Percentiles rank a stretch among this genome's conserved stretches.
phyloP scores from a whole-genome alignment of 1,284 basidiomycete genomes.

The Bondarzewia mesenterica region DNA sequence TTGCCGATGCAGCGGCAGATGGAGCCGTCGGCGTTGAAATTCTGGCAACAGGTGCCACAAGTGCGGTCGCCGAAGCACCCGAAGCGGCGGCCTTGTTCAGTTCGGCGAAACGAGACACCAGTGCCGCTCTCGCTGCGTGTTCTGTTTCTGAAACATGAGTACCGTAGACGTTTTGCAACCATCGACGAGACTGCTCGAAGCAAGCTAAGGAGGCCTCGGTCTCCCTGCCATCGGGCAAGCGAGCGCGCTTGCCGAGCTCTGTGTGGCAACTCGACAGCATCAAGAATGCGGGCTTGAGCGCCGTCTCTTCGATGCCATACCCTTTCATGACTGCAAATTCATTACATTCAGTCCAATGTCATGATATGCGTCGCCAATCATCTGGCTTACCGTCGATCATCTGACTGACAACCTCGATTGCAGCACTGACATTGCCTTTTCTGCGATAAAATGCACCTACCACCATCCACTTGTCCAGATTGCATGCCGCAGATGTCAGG shows the following conservation, averaged over 20 bases:
- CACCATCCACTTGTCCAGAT: conserved; percentile 44
- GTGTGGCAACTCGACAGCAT: conserved; percentile 46
- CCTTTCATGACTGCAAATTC: conserved; percentile 30
- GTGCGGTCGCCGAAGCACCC: background rate
- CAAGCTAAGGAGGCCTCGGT: conserved; percentile 24
- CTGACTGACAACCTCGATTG: conserved; percentile 33
- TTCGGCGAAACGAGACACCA: background rate
- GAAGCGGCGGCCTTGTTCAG: background rate
- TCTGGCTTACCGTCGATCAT: conserved; percentile 45
- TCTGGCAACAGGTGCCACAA: background rate
- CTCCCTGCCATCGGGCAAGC: conserved; percentile 11
- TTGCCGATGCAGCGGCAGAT: conserved; percentile 8
- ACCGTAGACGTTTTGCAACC: conserved; percentile 47
- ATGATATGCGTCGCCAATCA: conserved; percentile 1
- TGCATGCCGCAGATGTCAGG: conserved; percentile 27
- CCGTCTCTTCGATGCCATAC: conserved; percentile 26
- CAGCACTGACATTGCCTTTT: conserved; percentile 33
- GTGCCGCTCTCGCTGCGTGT: background rate
- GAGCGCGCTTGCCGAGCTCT: conserved; percentile 29
- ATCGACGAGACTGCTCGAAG: conserved; percentile 31
- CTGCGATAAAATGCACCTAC: conserved; percentile 45
- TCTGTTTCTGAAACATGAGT: conserved; percentile 5
- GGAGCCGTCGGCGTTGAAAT: background rate
- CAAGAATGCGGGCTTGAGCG: conserved; percentile 41
- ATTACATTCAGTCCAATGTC: background rate